Evolutionary conservation across 495 filamentous ascomycete species (phyloP).

Genomic region (Tuber indicum): DNA sequence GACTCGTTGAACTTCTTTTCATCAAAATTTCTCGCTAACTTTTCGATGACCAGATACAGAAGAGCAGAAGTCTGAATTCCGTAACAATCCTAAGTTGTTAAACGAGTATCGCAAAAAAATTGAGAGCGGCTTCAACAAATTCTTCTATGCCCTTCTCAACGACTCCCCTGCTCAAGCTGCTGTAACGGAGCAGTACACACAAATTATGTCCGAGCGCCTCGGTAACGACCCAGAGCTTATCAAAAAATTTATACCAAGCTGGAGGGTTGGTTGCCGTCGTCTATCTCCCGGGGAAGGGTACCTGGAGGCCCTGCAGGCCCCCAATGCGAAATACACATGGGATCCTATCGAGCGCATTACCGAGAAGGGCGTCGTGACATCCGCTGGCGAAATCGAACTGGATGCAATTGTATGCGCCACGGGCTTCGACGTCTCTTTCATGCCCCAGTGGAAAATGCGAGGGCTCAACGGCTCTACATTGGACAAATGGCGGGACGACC

Average conservation of each 20-base stretch:
- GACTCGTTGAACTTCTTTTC: constrained; percentile 36
- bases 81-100: constrained; percentile 44
- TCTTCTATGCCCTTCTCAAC: constrained; percentile 45
- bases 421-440: constrained; percentile 49
- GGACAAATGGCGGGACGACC: constrained; percentile 43
- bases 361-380: constrained; percentile 48
- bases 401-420: constrained; percentile 50
- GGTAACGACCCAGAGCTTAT: constrained; percentile 45
- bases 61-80: constrained; percentile 49
- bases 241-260: constrained; percentile 48
- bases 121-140: constrained; percentile 49
- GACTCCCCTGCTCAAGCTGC: constrained; percentile 45
- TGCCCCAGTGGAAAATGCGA: constrained; percentile 44
- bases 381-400: constrained; percentile 48
- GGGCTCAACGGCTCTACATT: constrained; percentile 44
- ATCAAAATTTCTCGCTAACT: constrained; percentile 47
- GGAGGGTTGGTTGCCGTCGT: constrained; percentile 49
- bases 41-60: constrained; percentile 45
- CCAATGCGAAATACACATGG: constrained; percentile 48
- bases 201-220: constrained; percentile 47
- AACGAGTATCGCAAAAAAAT: constrained; percentile 49
- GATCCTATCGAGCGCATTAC: constrained; percentile 47
- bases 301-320: constrained; percentile 48
- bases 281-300: constrained; percentile 51
- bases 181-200: constrained; percentile 42